These are phyloP conservation scores for Ligustrum vulgare DNA, from an alignment of 257 asterid genomes.

Conservation along the genomic window DNA sequence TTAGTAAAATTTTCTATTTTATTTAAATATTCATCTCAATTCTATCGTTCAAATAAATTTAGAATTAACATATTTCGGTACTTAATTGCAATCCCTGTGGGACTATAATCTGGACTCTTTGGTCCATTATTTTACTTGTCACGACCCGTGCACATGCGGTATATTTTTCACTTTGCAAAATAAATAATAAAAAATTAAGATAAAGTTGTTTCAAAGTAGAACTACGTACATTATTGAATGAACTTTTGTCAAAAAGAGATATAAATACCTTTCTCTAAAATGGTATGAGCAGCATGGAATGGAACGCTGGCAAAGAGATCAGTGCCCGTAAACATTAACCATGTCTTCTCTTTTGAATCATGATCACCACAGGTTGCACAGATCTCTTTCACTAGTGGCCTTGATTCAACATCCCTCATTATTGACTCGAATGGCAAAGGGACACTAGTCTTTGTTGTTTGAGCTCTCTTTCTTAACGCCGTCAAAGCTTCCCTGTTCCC, in stretches of 20 bases:
- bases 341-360: slow-evolving; percentile 66
- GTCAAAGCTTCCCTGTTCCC: slow-evolving; percentile 91
- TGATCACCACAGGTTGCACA: slow-evolving; percentile 86
- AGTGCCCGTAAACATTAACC: slow-evolving; percentile 83
- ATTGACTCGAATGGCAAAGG: slow-evolving; percentile 77
- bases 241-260: slow-evolving; percentile 3
- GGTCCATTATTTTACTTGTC: too few relatives aligned
- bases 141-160: too few relatives aligned
- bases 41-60: too few relatives aligned
- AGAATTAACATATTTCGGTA: too few relatives aligned
- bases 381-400: slow-evolving; percentile 77
- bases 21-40: too few relatives aligned
- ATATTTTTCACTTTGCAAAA: too few relatives aligned
- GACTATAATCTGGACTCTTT: too few relatives aligned
- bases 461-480: slow-evolving; percentile 73
- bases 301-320: slow-evolving; percentile 69
- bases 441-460: slow-evolving; percentile 65
- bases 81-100: too few relatives aligned
- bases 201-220: background rate
- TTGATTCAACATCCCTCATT: slow-evolving; percentile 74
- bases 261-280: slow-evolving; percentile 71
- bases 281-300: slow-evolving; percentile 94
- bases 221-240: background rate
- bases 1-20: too few relatives aligned
- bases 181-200: too few relatives aligned